A percentile compares a stretch with the other conserved stretches of the same genome.
These are phyloP conservation scores for Bidens hawaiensis DNA, from an alignment of 140 eudicot genomes.

Conservation along the genomic window DNA sequence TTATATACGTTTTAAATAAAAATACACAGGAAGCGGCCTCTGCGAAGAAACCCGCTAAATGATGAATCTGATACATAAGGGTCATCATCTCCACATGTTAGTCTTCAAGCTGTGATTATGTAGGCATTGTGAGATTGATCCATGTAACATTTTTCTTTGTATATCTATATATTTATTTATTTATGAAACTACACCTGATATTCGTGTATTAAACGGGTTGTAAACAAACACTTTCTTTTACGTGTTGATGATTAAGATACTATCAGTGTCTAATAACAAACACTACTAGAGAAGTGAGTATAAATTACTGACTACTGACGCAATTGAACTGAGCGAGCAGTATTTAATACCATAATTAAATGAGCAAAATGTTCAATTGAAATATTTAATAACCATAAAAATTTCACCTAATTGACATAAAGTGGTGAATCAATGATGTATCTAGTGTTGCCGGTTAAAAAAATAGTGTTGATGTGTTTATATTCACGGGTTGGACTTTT, in stretches of 20 bases:
- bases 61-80: background rate
- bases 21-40: too few relatives aligned
- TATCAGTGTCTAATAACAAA: background rate
- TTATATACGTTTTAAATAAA: too few relatives aligned
- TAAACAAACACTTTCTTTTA: background rate
- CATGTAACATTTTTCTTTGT: conserved; percentile 22
- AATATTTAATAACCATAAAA: too few relatives aligned
- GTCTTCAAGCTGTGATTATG: conserved; percentile 28
- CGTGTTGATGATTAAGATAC: background rate
- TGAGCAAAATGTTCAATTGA: too few relatives aligned
- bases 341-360: too few relatives aligned
- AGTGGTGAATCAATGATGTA: too few relatives aligned
- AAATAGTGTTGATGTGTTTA: too few relatives aligned
- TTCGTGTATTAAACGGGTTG: background rate
- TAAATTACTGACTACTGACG: too few relatives aligned
- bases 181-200: background rate
- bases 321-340: background rate
- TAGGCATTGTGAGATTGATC: conserved; percentile 35
- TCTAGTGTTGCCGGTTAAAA: too few relatives aligned
- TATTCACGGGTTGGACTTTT: too few relatives aligned
- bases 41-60: conserved; percentile 24
- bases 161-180: conserved; percentile 7
- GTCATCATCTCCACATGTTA: conserved; percentile 22
- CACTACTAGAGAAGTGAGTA: background rate
- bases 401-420: too few relatives aligned